These are phyloP conservation scores for Phytophthora lateralis DNA, from an alignment of 352 stramenopile genomes.

Conservation along the genomic window DNA sequence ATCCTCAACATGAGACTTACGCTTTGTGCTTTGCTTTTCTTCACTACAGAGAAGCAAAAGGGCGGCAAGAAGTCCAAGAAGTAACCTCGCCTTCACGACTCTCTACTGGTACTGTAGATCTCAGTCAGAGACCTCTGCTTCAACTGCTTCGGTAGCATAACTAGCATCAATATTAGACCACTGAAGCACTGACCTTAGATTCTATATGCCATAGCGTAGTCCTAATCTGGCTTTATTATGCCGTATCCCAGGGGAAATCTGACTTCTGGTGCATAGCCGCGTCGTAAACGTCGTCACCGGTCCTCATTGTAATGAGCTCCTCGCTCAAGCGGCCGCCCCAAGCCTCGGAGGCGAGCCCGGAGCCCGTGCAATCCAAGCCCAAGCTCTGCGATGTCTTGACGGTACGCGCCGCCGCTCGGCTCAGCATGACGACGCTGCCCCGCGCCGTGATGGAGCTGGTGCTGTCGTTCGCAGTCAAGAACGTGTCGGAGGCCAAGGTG, in stretches of 20 bases:
- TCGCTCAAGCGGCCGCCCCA: conserved; percentile 27
- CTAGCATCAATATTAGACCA: neutral
- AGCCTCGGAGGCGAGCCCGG: conserved; percentile 9
- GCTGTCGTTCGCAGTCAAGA: conserved; percentile 59
- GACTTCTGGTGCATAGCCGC: conserved; percentile 18
- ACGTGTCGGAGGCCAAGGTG: conserved; percentile 52
- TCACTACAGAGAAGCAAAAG: conserved; percentile 10
- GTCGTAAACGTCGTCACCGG: conserved; percentile 7
- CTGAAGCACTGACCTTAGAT: neutral
- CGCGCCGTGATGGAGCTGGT: conserved; percentile 58
- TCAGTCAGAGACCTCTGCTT: neutral
- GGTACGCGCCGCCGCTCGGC: conserved; percentile 1
- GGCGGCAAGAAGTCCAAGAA: conserved; percentile 33
- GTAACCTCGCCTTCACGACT: neutral
- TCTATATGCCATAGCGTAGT: conserved; percentile 9
- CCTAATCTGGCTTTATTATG: conserved; percentile 23
- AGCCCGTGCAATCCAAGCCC: conserved; percentile 17
- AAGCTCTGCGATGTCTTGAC: conserved; percentile 10
- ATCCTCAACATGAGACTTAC: conserved; percentile 28
- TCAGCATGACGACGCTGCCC: conserved; percentile 42
- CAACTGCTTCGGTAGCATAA: conserved; percentile 15
- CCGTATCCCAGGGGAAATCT: conserved; percentile 9
- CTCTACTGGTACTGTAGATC: neutral
- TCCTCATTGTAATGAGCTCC: conserved; percentile 29
- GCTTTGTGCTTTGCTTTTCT: neutral